Conservation (phyloP, 2,329 filamentous ascomycete genomes). For the Alternaria dauci region DNA sequence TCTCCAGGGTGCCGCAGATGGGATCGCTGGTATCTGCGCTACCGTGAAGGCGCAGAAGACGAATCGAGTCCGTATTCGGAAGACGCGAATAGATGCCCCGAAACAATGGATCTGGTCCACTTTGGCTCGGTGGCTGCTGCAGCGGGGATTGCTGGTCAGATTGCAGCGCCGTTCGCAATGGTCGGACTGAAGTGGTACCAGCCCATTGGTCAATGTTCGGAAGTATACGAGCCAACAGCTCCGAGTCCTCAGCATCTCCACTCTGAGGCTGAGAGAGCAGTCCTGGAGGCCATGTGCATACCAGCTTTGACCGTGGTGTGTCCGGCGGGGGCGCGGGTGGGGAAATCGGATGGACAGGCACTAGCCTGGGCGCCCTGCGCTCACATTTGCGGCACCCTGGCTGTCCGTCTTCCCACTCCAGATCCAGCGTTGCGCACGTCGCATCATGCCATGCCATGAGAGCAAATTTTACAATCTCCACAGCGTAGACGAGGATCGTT, state of each 20-base stretch:
- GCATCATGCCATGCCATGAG: not conserved
- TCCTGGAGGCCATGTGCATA: not conserved
- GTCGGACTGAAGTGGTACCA: not conserved
- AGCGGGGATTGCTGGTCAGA: not conserved
- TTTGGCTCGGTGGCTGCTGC: not conserved
- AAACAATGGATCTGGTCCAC: not conserved
- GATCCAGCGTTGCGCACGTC: not conserved
- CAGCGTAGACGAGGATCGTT: not conserved
- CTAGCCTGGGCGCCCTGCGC: not conserved
- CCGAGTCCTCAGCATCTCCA: not conserved
- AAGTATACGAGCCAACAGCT: not conserved
- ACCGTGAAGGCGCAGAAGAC: not conserved
- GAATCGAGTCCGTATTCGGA: not conserved
- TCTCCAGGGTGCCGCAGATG: not conserved
- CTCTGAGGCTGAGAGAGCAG: not conserved
- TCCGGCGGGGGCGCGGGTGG: not conserved
- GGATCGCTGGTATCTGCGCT: not conserved
- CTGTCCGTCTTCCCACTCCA: not conserved
- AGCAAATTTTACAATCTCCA: too few species aligned
- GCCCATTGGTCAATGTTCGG: not conserved
- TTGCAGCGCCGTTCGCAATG: not conserved
- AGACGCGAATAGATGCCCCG: not conserved
- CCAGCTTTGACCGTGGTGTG: not conserved
- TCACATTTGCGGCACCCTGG: not conserved
- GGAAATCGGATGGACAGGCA: not conserved